Conservation (phyloP, 2,329 filamentous ascomycete genomes). For the Elsinoe arachidis region DNA sequence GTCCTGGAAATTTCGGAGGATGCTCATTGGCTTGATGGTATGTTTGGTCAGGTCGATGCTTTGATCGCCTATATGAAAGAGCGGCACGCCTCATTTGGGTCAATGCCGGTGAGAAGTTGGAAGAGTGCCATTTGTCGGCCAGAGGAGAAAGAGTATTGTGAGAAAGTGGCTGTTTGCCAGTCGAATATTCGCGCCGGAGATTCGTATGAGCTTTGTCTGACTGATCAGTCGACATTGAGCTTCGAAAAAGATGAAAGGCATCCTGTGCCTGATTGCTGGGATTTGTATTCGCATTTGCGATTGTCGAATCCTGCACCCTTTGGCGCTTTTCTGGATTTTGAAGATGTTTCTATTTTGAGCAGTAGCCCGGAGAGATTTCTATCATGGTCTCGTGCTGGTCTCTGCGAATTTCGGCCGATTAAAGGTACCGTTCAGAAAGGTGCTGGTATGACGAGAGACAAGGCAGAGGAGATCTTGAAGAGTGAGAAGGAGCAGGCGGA, state of each 20-base stretch:
- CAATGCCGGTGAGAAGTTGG: not conserved
- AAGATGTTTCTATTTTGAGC: constrained; percentile 58
- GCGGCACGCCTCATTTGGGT: not conserved
- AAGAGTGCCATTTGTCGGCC: constrained; percentile 18
- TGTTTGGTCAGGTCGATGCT: constrained; percentile 19
- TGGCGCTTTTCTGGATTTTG: constrained; percentile 67
- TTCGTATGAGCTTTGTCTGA: constrained; percentile 80
- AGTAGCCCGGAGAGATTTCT: constrained; percentile 88
- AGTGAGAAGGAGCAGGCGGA: constrained; percentile 87
- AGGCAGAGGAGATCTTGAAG: constrained; percentile 64
- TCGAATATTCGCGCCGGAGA: constrained; percentile 64
- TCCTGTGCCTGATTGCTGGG: constrained; percentile 44
- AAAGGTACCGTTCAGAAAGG: constrained; percentile 90
- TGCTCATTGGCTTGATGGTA: constrained; percentile 3
- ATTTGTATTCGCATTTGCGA: constrained; percentile 62
- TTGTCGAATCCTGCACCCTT: constrained; percentile 72
- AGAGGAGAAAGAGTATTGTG: constrained; percentile 45
- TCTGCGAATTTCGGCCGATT: constrained; percentile 80
- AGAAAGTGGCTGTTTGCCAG: constrained; percentile 61
- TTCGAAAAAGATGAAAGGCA: constrained; percentile 18
- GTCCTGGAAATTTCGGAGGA: constrained; percentile 56
- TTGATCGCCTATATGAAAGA: not conserved
- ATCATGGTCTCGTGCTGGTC: constrained; percentile 51
- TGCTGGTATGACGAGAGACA: constrained; percentile 55
- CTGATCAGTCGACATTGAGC: constrained; percentile 60